Conservation (phyloP, 768 basidiomycete species). For the Pleurotus tuber-regium region DNA sequence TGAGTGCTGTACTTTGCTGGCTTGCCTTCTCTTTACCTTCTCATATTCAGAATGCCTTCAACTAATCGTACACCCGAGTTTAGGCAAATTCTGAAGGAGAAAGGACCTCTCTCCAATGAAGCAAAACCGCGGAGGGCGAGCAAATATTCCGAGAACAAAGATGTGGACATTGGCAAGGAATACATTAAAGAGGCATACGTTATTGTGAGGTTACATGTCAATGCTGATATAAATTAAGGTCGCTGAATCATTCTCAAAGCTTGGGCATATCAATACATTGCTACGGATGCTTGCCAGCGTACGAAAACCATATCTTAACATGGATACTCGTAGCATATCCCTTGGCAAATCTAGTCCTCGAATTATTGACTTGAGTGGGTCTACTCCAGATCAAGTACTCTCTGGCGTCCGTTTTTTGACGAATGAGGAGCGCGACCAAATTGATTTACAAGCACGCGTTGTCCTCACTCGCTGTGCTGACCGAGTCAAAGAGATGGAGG, state of each 20-base stretch:
- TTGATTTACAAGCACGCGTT: conserved; percentile 88
- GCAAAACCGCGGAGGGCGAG: conserved; percentile 20
- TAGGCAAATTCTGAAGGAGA: conserved; percentile 45
- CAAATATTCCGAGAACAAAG: conserved; percentile 17
- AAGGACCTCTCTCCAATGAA: conserved; percentile 24
- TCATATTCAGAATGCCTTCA: conserved; percentile 44
- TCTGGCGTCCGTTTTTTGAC: conserved; percentile 65
- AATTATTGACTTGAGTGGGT: conserved; percentile 51
- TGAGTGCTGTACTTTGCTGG: too few species aligned
- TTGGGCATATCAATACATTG: conserved; percentile 71
- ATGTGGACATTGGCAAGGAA: conserved; percentile 48
- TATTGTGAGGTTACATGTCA: conserved; percentile 42
- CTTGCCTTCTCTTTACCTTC: not conserved
- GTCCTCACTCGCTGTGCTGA: conserved; percentile 85
- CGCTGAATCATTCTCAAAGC: conserved; percentile 33
- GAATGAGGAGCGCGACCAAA: conserved; percentile 93
- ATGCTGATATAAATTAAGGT: not conserved
- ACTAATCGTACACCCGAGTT: conserved; percentile 65
- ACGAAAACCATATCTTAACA: conserved; percentile 84
- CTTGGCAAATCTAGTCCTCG: conserved; percentile 49
- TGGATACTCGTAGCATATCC: conserved; percentile 58
- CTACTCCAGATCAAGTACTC: conserved; percentile 52
- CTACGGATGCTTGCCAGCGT: conserved; percentile 71
- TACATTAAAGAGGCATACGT: conserved; percentile 76
- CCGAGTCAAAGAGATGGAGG: conserved; percentile 84